Percentiles rank a stretch among this genome's conserved stretches.
Evolutionary conservation across 495 filamentous ascomycete species (phyloP).

Genomic region (Stereocaulon alpinum): DNA sequence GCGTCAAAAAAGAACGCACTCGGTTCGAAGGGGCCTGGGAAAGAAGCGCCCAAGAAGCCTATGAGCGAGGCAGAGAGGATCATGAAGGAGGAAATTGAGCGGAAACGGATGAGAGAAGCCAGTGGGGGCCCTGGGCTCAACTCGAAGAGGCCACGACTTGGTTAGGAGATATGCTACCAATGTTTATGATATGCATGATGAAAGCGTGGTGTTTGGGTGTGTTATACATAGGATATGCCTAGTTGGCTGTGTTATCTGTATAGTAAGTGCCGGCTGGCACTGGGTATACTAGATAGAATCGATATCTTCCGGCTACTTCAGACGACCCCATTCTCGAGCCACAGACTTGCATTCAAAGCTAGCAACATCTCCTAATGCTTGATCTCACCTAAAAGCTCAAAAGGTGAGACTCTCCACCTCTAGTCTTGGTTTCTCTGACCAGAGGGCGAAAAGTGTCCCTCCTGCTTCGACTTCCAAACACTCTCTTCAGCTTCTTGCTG

Average conservation of each 20-base stretch:
- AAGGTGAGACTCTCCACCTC: too few relatives aligned
- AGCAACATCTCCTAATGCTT: too few relatives aligned
- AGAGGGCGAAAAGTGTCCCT: neutral
- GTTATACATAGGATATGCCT: too few relatives aligned
- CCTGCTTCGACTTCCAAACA: neutral
- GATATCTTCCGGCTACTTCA: too few relatives aligned
- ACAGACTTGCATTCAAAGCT: too few relatives aligned
- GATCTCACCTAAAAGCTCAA: too few relatives aligned
- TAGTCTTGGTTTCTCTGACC: too few relatives aligned
- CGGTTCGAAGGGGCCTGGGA: conserved; percentile 47
- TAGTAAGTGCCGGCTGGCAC: too few relatives aligned
- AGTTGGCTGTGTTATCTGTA: too few relatives aligned
- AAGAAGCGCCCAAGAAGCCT: conserved; percentile 55
- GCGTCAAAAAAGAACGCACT: conserved; percentile 58
- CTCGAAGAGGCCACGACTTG: conserved; percentile 20
- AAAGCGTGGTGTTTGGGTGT: conserved; percentile 8
- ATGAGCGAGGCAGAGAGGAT: conserved; percentile 86
- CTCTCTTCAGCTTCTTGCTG: too few relatives aligned
- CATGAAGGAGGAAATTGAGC: conserved; percentile 77
- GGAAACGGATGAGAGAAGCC: conserved; percentile 47
- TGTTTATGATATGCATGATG: neutral
- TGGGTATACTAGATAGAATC: too few relatives aligned
- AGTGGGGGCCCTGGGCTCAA: conserved; percentile 24
- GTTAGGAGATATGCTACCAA: neutral
- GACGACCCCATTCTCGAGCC: too few relatives aligned